Conservation (phyloP, 768 basidiomycete genomes). For the Cyclocybe aegerita region DNA sequence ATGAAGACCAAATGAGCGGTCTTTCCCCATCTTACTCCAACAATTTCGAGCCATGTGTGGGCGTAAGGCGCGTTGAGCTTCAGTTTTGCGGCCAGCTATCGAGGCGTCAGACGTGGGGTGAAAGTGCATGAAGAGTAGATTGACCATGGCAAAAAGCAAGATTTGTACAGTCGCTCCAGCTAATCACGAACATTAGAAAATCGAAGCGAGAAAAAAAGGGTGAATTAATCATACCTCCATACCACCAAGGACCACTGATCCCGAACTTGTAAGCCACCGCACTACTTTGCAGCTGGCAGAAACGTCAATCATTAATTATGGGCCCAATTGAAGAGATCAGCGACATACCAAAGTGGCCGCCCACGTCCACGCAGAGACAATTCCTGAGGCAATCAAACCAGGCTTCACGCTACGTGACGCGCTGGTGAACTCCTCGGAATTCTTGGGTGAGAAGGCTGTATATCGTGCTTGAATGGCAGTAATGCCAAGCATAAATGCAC, state of each 20-base stretch:
- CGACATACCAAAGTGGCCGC: slow-evolving; percentile 68
- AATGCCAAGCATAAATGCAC: slow-evolving; percentile 73
- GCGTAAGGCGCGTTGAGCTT: slow-evolving; percentile 89
- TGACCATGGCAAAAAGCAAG: slow-evolving; percentile 82
- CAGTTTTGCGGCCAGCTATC: slow-evolving; percentile 82
- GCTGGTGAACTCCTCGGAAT: slow-evolving; percentile 81
- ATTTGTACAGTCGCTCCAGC: slow-evolving; percentile 86
- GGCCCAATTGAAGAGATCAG: not conserved
- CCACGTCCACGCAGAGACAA: slow-evolving; percentile 94
- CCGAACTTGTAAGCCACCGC: slow-evolving; percentile 87
- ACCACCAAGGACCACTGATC: slow-evolving; percentile 89
- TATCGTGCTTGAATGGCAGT: slow-evolving; percentile 85
- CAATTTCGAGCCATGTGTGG: slow-evolving; percentile 91
- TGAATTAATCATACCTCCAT: slow-evolving; percentile 43
- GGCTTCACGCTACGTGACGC: slow-evolving; percentile 86
- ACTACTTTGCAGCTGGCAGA: slow-evolving; percentile 64
- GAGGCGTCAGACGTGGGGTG: not conserved
- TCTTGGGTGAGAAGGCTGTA: slow-evolving; percentile 78
- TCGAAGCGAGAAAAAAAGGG: not conserved
- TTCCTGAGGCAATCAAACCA: slow-evolving; percentile 89
- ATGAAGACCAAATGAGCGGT: slow-evolving; percentile 82
- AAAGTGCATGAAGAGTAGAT: not conserved
- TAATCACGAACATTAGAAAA: not conserved
- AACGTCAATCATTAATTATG: too few species aligned
- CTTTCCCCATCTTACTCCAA: slow-evolving; percentile 77